These are phyloP conservation scores for Tolypocladium amazonense DNA, from an alignment of 2,329 filamentous ascomycete genomes.

Conservation along the genomic window DNA sequence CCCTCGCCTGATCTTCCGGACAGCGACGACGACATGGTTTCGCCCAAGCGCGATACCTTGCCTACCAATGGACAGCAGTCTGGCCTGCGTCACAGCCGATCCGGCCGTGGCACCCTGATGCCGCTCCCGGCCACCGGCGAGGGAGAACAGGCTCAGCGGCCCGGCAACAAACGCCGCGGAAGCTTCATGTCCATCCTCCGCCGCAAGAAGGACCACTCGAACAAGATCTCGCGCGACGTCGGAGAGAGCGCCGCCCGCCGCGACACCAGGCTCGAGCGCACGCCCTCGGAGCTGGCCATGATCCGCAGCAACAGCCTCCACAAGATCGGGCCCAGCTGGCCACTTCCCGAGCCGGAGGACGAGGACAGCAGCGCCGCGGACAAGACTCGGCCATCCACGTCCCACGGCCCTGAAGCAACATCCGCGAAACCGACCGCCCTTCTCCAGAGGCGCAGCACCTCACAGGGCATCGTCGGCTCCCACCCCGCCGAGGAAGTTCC, in stretches of 20 bases:
- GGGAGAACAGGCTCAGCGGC: background rate
- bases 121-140: conserved; percentile 10
- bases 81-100: conserved; percentile 28
- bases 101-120: conserved; percentile 27
- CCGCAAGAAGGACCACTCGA: conserved; percentile 42
- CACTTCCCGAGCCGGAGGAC: conserved; percentile 19
- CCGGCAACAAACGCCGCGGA: conserved; percentile 21
- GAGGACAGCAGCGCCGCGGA: conserved; percentile 14
- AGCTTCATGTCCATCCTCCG: conserved; percentile 52
- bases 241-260: conserved; percentile 48
- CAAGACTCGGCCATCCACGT: conserved; percentile 22
- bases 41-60: conserved; percentile 6
- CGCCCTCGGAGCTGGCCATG: conserved; percentile 37
- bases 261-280: conserved; percentile 53
- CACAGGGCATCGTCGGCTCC: conserved; percentile 17
- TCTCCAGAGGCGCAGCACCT: conserved; percentile 25
- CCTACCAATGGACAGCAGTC: conserved; percentile 7
- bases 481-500: conserved; percentile 5
- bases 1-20: conserved; percentile 51
- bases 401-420: conserved; percentile 15
- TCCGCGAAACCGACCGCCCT: conserved; percentile 15
- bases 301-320: conserved; percentile 27
- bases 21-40: conserved; percentile 38
- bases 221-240: conserved; percentile 43
- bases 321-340: conserved; percentile 21